phyloP scores from a whole-genome alignment of 768 basidiomycete genomes.

The Fomitopsis serialis region DNA sequence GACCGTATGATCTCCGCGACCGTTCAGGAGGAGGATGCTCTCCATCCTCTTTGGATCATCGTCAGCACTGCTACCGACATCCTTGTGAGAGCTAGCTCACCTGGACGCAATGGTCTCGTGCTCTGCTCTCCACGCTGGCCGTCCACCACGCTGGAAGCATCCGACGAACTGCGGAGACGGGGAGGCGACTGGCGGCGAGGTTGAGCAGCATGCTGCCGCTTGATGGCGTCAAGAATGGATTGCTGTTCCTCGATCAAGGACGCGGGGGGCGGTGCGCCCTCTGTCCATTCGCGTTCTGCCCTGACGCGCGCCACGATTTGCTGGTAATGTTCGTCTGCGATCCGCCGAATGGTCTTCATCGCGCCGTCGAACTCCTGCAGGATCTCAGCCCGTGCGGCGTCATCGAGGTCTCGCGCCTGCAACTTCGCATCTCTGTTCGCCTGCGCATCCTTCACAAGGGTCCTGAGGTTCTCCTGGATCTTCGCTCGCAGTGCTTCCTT shows the following conservation, averaged over 20 bases:
- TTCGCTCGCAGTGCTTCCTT: slow-evolving; percentile 39
- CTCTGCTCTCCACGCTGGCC: slow-evolving; percentile 8
- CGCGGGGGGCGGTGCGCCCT: slow-evolving; percentile 25
- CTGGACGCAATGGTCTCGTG: slow-evolving; percentile 3
- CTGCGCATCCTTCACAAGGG: slow-evolving; percentile 56
- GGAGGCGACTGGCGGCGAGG: not conserved
- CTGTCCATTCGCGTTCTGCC: slow-evolving; percentile 45
- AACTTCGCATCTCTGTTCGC: slow-evolving; percentile 50
- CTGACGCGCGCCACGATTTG: slow-evolving; percentile 42
- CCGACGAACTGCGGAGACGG: not conserved
- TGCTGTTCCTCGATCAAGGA: slow-evolving; percentile 32
- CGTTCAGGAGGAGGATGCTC: slow-evolving; percentile 10
- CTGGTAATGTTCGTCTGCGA: slow-evolving; percentile 44
- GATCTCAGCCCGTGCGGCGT: slow-evolving; percentile 32
- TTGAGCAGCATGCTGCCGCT: slow-evolving; percentile 17
- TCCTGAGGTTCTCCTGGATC: slow-evolving; percentile 42
- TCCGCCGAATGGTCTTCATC: slow-evolving; percentile 38
- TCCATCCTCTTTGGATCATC: not conserved
- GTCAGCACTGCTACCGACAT: not conserved
- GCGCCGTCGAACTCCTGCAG: slow-evolving; percentile 32
- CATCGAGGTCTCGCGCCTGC: slow-evolving; percentile 5
- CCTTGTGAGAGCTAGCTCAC: slow-evolving; percentile 6
- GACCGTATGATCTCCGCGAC: slow-evolving; percentile 11
- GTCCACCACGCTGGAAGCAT: not conserved
- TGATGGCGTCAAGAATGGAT: slow-evolving; percentile 43